A percentile compares a stretch with the other conserved stretches of the same genome.
These are phyloP conservation scores for Penicillium tannophilum DNA, from an alignment of 495 filamentous ascomycete genomes.

Conservation along the genomic window DNA sequence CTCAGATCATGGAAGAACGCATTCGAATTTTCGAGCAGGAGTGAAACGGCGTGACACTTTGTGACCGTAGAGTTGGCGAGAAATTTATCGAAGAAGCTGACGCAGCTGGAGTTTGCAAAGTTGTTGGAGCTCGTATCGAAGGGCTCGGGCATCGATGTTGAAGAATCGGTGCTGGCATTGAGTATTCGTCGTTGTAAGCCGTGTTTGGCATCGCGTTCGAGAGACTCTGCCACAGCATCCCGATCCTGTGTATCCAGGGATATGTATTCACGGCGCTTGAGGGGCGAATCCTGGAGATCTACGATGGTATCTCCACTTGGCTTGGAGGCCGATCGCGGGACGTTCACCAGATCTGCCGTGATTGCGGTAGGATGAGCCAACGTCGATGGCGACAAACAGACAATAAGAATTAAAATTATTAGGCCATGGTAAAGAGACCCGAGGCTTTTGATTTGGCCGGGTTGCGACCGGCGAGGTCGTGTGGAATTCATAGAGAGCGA, in stretches of 20 bases:
- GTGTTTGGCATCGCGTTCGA: neutral
- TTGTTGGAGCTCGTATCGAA: conserved; percentile 75
- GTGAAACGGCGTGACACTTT: conserved; percentile 71
- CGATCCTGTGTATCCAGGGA: neutral
- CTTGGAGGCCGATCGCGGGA: conserved; percentile 19
- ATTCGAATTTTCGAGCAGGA: conserved; percentile 71
- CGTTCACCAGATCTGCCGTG: conserved; percentile 9
- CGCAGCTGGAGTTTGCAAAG: conserved; percentile 64
- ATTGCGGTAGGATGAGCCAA: conserved; percentile 14
- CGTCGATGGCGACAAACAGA: conserved; percentile 22
- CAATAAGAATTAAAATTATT: conserved; percentile 30
- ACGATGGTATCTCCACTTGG: conserved; percentile 25
- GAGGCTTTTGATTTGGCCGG: conserved; percentile 8
- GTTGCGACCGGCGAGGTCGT: conserved; percentile 11
- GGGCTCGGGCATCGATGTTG: conserved; percentile 58
- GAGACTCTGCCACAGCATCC: neutral
- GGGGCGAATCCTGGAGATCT: conserved; percentile 21
- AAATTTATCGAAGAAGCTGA: conserved; percentile 68
- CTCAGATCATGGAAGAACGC: conserved; percentile 76
- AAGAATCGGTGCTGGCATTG: conserved; percentile 29
- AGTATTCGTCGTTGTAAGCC: conserved; percentile 16
- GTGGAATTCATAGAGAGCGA: conserved; percentile 14
- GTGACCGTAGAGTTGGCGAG: conserved; percentile 63
- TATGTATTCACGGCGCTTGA: neutral
- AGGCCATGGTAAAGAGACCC: conserved; percentile 17